phyloP scores from a whole-genome alignment of 495 filamentous ascomycete genomes.

The Lasiosphaeriaceae sp. region DNA sequence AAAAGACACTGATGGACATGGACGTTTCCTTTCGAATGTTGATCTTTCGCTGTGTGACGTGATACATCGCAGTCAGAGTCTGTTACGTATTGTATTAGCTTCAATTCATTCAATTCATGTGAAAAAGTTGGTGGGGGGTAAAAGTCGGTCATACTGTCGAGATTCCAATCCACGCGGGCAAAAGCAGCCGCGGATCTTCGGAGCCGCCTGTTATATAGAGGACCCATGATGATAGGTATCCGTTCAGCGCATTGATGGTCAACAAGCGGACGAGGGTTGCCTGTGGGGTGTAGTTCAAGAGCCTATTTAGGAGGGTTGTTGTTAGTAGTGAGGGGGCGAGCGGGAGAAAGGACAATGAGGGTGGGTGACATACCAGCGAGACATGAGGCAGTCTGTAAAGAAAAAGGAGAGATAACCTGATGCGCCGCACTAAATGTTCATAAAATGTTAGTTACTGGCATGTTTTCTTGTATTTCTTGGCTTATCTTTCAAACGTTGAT shows the following conservation, averaged over 20 bases:
- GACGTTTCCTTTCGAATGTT: constrained; percentile 78
- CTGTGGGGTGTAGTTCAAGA: constrained; percentile 81
- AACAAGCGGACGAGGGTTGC: constrained; percentile 81
- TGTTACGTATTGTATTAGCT: too few relatives aligned
- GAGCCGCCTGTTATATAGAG: constrained; percentile 71
- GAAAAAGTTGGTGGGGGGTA: too few relatives aligned
- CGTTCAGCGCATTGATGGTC: constrained; percentile 73
- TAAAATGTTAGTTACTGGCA: background rate
- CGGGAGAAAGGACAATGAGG: background rate
- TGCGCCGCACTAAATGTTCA: constrained; percentile 62
- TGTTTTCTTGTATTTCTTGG: background rate
- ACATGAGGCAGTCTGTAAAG: constrained; percentile 91
- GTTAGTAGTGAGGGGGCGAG: background rate
- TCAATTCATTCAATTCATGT: too few relatives aligned
- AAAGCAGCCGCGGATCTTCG: constrained; percentile 70
- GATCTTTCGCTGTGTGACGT: constrained; percentile 75
- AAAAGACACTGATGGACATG: constrained; percentile 72
- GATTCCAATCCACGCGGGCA: constrained; percentile 83
- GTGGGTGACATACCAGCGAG: constrained; percentile 61
- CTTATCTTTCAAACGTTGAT: background rate
- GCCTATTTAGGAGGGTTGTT: constrained; percentile 45
- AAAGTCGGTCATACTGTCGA: constrained; percentile 55
- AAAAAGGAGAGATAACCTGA: constrained; percentile 85
- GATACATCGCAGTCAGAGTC: constrained; percentile 75
- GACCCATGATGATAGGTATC: constrained; percentile 76